These are phyloP conservation scores for Acanthamoeba rhysodes DNA, from an alignment of 208 protist genomes.

Conservation along the genomic window DNA sequence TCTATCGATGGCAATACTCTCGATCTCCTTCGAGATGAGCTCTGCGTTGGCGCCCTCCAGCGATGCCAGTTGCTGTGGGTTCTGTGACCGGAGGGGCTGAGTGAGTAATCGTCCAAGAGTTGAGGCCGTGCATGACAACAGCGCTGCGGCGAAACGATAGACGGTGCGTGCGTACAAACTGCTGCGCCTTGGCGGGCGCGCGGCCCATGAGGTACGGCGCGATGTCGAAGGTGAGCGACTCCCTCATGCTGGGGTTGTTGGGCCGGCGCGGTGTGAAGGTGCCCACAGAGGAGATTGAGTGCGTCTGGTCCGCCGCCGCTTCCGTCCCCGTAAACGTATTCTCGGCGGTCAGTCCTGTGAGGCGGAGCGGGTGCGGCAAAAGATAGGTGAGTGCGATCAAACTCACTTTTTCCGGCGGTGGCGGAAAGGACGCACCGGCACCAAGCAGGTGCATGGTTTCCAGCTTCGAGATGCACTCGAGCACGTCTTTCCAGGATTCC, in stretches of 20 bases:
- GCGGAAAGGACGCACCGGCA: background rate
- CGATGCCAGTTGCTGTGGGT: background rate
- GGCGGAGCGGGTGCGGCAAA: too few relatives aligned
- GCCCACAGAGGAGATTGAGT: conserved; percentile 28
- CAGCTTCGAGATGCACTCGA: conserved; percentile 91
- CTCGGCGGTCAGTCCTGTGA: background rate
- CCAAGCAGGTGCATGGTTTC: conserved; percentile 89
- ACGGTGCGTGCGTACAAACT: background rate
- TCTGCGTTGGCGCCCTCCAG: conserved; percentile 84
- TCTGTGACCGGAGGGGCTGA: background rate
- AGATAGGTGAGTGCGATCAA: background rate
- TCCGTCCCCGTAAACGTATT: conserved; percentile 4
- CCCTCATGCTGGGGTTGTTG: background rate
- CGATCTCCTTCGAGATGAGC: conserved; percentile 86
- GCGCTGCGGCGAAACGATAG: too few relatives aligned
- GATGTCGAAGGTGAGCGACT: conserved; percentile 24
- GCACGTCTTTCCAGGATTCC: conserved; percentile 79
- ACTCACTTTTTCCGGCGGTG: background rate
- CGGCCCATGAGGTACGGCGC: conserved; percentile 24
- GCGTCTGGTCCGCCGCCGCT: background rate
- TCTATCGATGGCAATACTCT: conserved; percentile 90
- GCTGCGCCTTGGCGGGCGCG: background rate
- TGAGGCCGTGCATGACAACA: too few relatives aligned
- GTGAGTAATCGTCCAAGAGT: background rate
- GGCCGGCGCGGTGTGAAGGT: conserved; percentile 17